A percentile compares a stretch with the other conserved stretches of the same genome.
Conservation (phyloP, 1,139 yeast species). For the Casaregolazyma suthepensis region DNA sequence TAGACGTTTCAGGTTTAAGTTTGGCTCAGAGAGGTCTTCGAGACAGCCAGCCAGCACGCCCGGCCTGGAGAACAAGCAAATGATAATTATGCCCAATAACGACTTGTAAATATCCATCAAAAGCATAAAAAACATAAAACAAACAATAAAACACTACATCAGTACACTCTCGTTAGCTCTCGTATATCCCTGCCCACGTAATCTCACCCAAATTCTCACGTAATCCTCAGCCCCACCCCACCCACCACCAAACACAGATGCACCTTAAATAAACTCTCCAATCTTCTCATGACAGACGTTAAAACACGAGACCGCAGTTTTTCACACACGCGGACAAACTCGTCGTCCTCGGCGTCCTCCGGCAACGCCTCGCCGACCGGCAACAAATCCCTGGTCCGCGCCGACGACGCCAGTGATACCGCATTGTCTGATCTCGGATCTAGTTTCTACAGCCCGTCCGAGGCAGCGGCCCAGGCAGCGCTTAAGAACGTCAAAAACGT, state of each 20-base stretch:
- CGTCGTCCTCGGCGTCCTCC: slow-evolving; percentile 27
- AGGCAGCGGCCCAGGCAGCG: slow-evolving; percentile 21
- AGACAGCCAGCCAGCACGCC: no score
- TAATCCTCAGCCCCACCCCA: not conserved
- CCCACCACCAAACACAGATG: not conserved
- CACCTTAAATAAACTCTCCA: not conserved
- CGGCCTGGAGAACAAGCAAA: no score
- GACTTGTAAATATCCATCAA: no score
- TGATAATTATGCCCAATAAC: no score
- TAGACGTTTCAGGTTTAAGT: no score
- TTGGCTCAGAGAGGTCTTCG: no score
- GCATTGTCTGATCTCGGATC: slow-evolving; percentile 2
- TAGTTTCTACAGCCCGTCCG: slow-evolving; percentile 16
- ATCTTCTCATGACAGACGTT: not conserved
- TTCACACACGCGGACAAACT: slow-evolving; percentile 28
- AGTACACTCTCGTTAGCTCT: no score
- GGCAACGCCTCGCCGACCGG: slow-evolving; percentile 12
- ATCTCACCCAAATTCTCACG: no score
- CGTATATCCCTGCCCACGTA: no score
- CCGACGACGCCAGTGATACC: slow-evolving; percentile 8
- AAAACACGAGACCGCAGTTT: slow-evolving; percentile 18
- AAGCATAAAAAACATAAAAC: no score
- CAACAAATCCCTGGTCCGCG: not conserved
- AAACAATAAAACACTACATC: no score
- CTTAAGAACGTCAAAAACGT: slow-evolving; percentile 13